phyloP scores from a whole-genome alignment of 345 rosid species.

The Eucalyptus tenuipes region DNA sequence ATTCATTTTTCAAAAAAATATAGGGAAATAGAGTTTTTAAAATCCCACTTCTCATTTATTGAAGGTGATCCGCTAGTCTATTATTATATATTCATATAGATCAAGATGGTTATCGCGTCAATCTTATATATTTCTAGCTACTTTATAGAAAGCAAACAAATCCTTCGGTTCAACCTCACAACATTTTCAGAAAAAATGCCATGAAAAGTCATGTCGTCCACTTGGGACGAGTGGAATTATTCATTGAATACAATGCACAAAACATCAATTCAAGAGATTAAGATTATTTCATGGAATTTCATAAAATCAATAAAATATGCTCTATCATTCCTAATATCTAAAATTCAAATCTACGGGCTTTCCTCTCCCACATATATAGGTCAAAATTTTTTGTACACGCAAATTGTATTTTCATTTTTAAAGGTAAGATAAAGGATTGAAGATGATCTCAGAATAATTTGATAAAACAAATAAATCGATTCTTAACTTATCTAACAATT shows the following conservation, averaged over 20 bases:
- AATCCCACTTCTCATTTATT: background rate
- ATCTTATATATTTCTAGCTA: background rate
- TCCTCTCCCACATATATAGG: background rate
- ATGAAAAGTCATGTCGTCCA: background rate
- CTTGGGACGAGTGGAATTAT: background rate
- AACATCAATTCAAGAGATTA: background rate
- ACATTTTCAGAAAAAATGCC: background rate
- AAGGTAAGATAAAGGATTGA: background rate
- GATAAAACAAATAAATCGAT: background rate
- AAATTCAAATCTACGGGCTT: background rate
- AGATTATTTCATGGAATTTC: background rate
- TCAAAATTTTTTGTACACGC: background rate
- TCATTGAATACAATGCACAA: background rate
- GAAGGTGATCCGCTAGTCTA: background rate
- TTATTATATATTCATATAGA: background rate
- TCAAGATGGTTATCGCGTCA: background rate
- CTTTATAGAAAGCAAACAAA: background rate
- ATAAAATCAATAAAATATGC: background rate
- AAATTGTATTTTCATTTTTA: background rate
- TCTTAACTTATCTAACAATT: background rate
- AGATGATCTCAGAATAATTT: background rate
- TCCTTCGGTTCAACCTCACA: background rate
- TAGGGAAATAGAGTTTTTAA: background rate
- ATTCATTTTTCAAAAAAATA: background rate
- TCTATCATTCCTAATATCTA: background rate